phyloP scores from a whole-genome alignment of 345 rosid genomes.

The Populus alba region DNA sequence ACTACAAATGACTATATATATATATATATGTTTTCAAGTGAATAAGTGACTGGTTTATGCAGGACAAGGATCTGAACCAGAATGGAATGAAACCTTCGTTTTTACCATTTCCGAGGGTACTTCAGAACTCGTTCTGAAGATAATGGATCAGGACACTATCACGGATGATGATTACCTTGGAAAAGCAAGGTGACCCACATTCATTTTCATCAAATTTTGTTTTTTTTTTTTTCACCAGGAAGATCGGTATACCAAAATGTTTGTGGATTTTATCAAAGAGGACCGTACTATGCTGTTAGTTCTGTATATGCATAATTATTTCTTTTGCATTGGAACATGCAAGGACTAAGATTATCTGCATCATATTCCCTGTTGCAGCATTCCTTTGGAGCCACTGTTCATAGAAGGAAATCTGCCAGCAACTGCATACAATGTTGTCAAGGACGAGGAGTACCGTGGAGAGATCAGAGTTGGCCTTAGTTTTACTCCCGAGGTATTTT shows the following conservation, averaged over 20 bases:
- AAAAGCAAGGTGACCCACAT: constrained; percentile 25
- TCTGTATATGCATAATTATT: too few relatives aligned
- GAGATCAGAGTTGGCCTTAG: constrained; percentile 64
- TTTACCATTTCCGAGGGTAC: constrained; percentile 24
- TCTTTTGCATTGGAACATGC: neutral
- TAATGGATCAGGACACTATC: constrained; percentile 27
- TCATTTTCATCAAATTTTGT: neutral
- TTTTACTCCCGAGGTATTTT: constrained; percentile 62
- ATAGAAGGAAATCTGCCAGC: constrained; percentile 53
- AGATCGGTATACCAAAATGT: too few relatives aligned
- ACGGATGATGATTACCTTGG: constrained; percentile 32
- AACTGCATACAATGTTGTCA: constrained; percentile 66
- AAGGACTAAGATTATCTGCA: neutral
- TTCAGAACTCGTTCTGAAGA: constrained; percentile 23
- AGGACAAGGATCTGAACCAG: constrained; percentile 40
- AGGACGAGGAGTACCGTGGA: constrained; percentile 56
- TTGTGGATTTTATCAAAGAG: too few relatives aligned
- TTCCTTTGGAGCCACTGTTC: constrained; percentile 60
- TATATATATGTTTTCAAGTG: too few relatives aligned
- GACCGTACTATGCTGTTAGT: too few relatives aligned
- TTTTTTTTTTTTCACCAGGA: too few relatives aligned
- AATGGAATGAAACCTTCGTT: constrained; percentile 38
- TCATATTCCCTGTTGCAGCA: constrained; percentile 33
- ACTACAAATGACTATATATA: too few relatives aligned
- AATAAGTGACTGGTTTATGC: constrained; percentile 11